Percentiles rank a stretch among this genome's conserved stretches.
These are phyloP conservation scores for Hyphodiscus sp. DNA, from an alignment of 2,329 filamentous ascomycete genomes.

Conservation along the genomic window DNA sequence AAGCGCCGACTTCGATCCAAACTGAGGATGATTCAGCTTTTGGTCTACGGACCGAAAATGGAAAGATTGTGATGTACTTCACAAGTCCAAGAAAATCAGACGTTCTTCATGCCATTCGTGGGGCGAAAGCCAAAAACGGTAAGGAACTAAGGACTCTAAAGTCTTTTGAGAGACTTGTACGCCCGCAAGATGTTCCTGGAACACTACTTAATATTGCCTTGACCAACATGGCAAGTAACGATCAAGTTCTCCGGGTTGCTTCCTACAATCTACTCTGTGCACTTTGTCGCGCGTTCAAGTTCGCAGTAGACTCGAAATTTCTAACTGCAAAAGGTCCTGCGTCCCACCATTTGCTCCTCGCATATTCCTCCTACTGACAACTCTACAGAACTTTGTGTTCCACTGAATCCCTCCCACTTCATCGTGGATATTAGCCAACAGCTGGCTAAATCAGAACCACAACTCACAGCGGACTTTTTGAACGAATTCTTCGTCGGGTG, in stretches of 20 bases:
- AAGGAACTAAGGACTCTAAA: constrained; percentile 57
- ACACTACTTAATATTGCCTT: constrained; percentile 62
- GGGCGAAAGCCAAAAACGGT: constrained; percentile 56
- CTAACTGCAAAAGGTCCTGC: constrained; percentile 52
- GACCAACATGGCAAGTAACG: constrained; percentile 57
- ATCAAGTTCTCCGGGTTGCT: constrained; percentile 53
- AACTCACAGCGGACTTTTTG: constrained; percentile 61
- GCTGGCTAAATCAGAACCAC: constrained; percentile 56
- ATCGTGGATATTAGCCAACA: constrained; percentile 60
- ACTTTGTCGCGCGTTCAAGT: constrained; percentile 62
- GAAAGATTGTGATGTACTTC: constrained; percentile 67
- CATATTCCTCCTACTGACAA: constrained; percentile 4
- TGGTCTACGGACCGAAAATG: constrained; percentile 60
- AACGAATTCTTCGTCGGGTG: constrained; percentile 70
- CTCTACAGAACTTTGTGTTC: constrained; percentile 53
- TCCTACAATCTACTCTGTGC: constrained; percentile 64
- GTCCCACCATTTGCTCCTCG: constrained; percentile 7
- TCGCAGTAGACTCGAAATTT: constrained; percentile 53
- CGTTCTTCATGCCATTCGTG: constrained; percentile 56
- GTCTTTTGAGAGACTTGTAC: constrained; percentile 57
- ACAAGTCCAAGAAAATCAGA: constrained; percentile 59
- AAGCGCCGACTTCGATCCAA: constrained; percentile 57
- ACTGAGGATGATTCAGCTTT: constrained; percentile 63
- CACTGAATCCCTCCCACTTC: constrained; percentile 55
- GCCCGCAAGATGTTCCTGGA: constrained; percentile 64